These are phyloP conservation scores for Rhizopogon vulgaris DNA, from an alignment of 768 basidiomycete genomes.

Conservation along the genomic window DNA sequence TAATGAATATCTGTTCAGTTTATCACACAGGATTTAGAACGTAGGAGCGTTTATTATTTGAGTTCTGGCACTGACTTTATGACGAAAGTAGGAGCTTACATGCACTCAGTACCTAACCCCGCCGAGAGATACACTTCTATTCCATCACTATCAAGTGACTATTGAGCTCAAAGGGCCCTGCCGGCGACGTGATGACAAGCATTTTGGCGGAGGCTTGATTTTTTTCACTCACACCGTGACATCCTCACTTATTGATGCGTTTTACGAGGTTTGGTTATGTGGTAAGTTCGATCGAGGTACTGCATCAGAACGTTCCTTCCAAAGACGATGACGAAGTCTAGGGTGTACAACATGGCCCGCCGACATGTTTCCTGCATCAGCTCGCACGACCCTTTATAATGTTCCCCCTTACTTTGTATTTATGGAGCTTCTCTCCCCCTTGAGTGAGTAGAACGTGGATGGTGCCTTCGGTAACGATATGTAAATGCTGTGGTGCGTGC, in stretches of 20 bases:
- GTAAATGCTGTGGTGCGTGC: no score
- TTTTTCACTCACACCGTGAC: neutral
- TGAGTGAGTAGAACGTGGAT: no score
- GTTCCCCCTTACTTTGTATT: no score
- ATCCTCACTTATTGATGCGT: neutral
- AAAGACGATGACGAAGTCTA: neutral
- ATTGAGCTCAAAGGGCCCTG: neutral
- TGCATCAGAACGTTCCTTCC: neutral
- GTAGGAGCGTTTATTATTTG: neutral
- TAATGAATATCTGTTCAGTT: neutral
- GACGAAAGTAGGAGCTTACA: neutral
- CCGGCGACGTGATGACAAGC: no score
- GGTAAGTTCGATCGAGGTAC: neutral
- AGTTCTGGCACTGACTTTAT: neutral
- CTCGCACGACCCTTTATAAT: no score
- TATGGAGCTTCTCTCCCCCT: no score
- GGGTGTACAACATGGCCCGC: no score
- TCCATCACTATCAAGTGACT: neutral
- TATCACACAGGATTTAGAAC: neutral
- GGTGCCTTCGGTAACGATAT: no score
- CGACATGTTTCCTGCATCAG: no score
- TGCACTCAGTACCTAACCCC: neutral
- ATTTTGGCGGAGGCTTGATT: neutral
- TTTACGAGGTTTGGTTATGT: neutral
- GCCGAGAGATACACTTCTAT: neutral